phyloP scores from a whole-genome alignment of 2,329 filamentous ascomycete species.

The Phoma sp. region DNA sequence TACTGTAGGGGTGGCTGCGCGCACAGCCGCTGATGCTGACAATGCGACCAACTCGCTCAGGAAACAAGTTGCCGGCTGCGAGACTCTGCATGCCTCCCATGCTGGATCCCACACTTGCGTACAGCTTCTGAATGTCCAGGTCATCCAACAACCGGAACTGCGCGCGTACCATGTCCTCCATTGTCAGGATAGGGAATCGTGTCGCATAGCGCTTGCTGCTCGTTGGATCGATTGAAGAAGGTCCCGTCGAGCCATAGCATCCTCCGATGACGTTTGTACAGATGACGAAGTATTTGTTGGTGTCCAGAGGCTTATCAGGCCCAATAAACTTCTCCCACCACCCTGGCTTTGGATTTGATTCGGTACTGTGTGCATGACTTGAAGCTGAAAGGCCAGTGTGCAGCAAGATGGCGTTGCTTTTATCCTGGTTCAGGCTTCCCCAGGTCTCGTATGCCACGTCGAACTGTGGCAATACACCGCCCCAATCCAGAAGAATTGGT shows the following conservation, averaged over 20 bases:
- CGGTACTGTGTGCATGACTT: slow-evolving; percentile 94
- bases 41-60: slow-evolving; percentile 79
- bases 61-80: slow-evolving; percentile 83
- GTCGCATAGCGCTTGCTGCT: slow-evolving; percentile 91
- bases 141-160: slow-evolving; percentile 88
- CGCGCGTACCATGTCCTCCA: slow-evolving; percentile 96
- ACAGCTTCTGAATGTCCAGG: slow-evolving; percentile 77
- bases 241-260: slow-evolving; percentile 94
- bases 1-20: slow-evolving; percentile 93
- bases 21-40: slow-evolving; percentile 94
- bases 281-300: slow-evolving; percentile 88
- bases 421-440: slow-evolving; percentile 80
- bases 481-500: slow-evolving; percentile 89
- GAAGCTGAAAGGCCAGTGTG: slow-evolving; percentile 97
- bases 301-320: slow-evolving; percentile 82
- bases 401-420: slow-evolving; percentile 86
- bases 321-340: slow-evolving; percentile 99
- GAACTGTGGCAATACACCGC: slow-evolving; percentile 87
- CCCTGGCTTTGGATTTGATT: slow-evolving; percentile 81
- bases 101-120: slow-evolving; percentile 92
- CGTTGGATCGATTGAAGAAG: slow-evolving; percentile 83
- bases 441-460: slow-evolving; percentile 93
- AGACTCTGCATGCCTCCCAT: slow-evolving; percentile 99
- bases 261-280: slow-evolving; percentile 97
- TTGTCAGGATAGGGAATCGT: slow-evolving; percentile 90